Percentiles rank a stretch among this genome's conserved stretches.
Conservation (phyloP, 208 protist genomes). For the Leishmania lainsoni region DNA sequence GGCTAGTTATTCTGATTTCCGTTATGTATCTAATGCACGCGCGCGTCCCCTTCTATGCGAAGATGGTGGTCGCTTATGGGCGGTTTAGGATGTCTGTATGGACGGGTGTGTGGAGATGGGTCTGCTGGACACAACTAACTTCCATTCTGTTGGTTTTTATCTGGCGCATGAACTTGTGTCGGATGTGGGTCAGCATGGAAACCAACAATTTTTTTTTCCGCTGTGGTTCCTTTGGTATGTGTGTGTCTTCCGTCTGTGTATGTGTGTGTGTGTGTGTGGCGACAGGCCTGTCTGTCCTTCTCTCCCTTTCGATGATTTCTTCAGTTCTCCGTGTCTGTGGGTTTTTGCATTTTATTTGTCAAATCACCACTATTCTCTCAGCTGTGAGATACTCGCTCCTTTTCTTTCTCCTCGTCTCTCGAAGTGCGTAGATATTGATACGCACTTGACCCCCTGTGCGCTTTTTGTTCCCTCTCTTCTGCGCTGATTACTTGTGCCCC, state of each 20-base stretch:
- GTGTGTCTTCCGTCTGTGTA: background rate
- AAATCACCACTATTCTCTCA: background rate
- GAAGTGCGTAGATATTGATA: constrained; percentile 3
- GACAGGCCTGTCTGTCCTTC: background rate
- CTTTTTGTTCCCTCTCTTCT: constrained; percentile 2
- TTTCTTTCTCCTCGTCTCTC: too few species aligned
- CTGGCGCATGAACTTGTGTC: too few species aligned
- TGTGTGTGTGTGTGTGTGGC: background rate
- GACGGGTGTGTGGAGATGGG: background rate
- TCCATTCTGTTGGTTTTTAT: background rate
- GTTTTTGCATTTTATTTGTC: background rate
- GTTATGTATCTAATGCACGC: background rate
- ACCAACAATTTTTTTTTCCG: background rate
- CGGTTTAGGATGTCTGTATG: background rate
- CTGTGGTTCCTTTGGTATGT: background rate
- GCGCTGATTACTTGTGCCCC: background rate
- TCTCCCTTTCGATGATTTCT: background rate
- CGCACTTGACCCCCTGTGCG: constrained; percentile 6
- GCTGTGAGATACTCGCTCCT: too few species aligned
- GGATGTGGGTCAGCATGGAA: too few species aligned
- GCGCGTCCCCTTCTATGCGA: background rate
- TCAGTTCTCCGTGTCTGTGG: background rate
- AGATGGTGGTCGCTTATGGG: background rate
- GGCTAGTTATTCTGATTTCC: background rate
- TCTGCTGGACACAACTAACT: background rate